These are phyloP conservation scores for Hortiboletus campestris DNA, from an alignment of 768 basidiomycete genomes.

Conservation along the genomic window DNA sequence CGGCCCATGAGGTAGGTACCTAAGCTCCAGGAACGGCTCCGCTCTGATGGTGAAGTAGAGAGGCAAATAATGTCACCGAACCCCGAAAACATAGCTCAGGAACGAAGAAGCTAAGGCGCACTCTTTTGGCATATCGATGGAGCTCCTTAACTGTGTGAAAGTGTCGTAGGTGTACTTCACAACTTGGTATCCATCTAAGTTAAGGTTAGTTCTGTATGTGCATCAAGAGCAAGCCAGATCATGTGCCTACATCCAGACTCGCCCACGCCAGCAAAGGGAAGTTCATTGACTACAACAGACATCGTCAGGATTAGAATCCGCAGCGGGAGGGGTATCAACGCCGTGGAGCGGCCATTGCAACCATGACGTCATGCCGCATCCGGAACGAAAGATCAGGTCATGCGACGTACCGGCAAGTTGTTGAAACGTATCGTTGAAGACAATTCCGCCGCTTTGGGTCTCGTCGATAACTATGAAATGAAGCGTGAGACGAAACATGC, in stretches of 20 bases:
- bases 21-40: slow-evolving; percentile 17
- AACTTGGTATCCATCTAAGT: slow-evolving; percentile 52
- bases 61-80: slow-evolving; percentile 3
- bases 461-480: slow-evolving; percentile 44
- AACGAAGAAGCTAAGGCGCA: slow-evolving; percentile 25
- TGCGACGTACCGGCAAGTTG: slow-evolving; percentile 45
- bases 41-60: slow-evolving; percentile 12
- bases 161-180: slow-evolving; percentile 54
- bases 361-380: slow-evolving; percentile 11
- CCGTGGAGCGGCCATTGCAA: slow-evolving; percentile 7
- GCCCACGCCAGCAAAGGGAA: slow-evolving; percentile 57
- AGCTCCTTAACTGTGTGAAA: slow-evolving; percentile 49
- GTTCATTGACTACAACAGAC: slow-evolving; percentile 28
- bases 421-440: slow-evolving; percentile 61
- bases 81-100: not conserved
- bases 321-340: not conserved
- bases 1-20: slow-evolving; percentile 25
- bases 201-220: not conserved
- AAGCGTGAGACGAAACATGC: not conserved
- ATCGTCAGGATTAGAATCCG: not conserved
- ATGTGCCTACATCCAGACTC: slow-evolving; percentile 59
- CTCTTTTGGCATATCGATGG: slow-evolving; percentile 59
- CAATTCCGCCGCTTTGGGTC: slow-evolving; percentile 56
- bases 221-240: not conserved
- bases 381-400: not conserved